Base-by-base conservation (phyloP, 116 monocot genomes). In the Zostera marina region DNA sequence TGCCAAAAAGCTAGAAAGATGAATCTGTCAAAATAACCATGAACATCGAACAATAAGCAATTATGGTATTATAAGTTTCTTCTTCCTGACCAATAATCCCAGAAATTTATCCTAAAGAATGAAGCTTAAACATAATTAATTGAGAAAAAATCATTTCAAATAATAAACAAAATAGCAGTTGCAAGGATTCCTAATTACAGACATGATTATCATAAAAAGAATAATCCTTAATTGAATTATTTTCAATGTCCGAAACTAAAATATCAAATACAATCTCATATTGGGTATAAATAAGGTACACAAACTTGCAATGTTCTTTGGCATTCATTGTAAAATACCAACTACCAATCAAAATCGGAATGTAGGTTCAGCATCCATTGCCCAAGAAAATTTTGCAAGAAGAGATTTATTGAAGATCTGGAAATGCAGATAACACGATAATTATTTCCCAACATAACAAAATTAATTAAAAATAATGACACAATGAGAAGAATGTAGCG, bases 381-480 rank as follows among this genome's bases (percentile, higher is more conserved):
- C 77, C 96, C 96, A 96, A 9, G 83, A 55, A 55, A 96, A 96
- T 66, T 96, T 96, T 8, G 96, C 96, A 32, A 89, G 63, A 54
- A 96, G 85, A 0, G 90, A 89, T 62, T 89, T 96, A 63, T 89
- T 96, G 68, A 96, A 96, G 41, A 96, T 82, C 94, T 96, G 81
- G 2, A 26, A 7, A 73, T 22, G 44, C 44, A 12, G 42, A 12
- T 3, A 61, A 19, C n/a, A 44, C 52, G 55, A 44, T 7, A 56
- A 24, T 44, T 12, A 23, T 9, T 23, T 43, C 42, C 13, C 10
- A 44, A 11, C 17, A 45, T 23, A 45, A 40, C 19, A 4, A 11
- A 2, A 45, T 0, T n/a, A 61, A 21, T 22, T 8, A 9, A n/a
- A 5, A 20, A 12, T n/a, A 61, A 49, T 16, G 10, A 60, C 4